These are phyloP conservation scores for Globisporangium viniferum DNA, from an alignment of 352 stramenopile species.

Conservation along the genomic window DNA sequence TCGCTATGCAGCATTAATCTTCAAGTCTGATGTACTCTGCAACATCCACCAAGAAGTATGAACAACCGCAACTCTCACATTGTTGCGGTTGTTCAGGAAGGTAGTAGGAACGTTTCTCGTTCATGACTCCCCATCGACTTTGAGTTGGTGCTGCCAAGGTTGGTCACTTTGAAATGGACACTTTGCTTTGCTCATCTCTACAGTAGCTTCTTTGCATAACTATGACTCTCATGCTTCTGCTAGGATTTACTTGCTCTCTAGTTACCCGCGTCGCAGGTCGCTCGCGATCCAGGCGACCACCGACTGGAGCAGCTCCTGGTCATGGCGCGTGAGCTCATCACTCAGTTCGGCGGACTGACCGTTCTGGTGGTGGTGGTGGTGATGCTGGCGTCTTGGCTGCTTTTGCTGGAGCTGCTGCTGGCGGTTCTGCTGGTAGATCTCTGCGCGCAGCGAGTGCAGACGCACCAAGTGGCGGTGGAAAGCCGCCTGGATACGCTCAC, in stretches of 20 bases:
- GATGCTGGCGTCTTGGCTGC: neutral
- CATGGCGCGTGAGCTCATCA: constrained; percentile 35
- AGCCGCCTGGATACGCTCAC: constrained; percentile 49
- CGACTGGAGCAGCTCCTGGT: constrained; percentile 45
- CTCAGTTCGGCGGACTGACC: neutral
- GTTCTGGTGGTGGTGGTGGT: neutral
- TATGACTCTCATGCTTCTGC: neutral
- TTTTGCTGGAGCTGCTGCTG: constrained; percentile 10
- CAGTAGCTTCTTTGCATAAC: too few species aligned
- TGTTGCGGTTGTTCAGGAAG: too few species aligned
- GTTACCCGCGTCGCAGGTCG: constrained; percentile 31
- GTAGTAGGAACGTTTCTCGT: too few species aligned
- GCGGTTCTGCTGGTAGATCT: constrained; percentile 12
- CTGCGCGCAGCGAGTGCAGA: constrained; percentile 36
- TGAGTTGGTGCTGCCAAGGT: too few species aligned
- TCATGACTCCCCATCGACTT: too few species aligned
- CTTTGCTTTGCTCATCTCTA: too few species aligned
- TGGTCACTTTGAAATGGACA: too few species aligned
- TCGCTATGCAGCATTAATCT: too few species aligned
- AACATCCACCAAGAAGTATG: too few species aligned
- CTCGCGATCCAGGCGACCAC: constrained; percentile 50
- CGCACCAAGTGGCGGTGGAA: constrained; percentile 71
- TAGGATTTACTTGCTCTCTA: neutral
- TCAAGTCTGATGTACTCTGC: too few species aligned
- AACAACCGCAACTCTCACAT: too few species aligned